Percentiles rank a stretch among this genome's conserved stretches.
Evolutionary conservation across 2,329 filamentous ascomycete species (phyloP).

Genomic region (Alternaria conjuncta): DNA sequence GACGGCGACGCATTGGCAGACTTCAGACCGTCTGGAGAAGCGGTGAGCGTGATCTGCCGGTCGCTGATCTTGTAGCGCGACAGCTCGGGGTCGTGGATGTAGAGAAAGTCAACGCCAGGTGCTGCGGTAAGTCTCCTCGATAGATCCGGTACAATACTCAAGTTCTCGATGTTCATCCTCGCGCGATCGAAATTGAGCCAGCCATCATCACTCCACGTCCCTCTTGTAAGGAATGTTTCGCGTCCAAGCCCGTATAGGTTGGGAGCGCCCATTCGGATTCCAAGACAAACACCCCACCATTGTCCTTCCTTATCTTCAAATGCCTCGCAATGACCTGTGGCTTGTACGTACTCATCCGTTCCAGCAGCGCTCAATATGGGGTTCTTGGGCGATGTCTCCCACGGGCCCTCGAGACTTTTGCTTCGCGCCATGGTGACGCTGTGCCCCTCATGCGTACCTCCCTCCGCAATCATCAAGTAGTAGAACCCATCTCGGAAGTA

Average conservation of each 20-base stretch:
- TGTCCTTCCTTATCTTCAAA: constrained; percentile 16
- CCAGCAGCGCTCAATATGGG: constrained; percentile 13
- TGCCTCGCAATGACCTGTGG: constrained; percentile 20
- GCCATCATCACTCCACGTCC: constrained; percentile 9
- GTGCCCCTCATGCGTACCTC: constrained; percentile 23
- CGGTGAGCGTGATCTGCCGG: not conserved
- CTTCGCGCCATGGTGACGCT: constrained; percentile 20
- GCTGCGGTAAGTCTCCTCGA: not conserved
- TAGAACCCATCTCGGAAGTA: constrained; percentile 42
- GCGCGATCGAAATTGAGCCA: constrained; percentile 20
- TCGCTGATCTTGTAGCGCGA: constrained; percentile 1
- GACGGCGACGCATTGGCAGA: constrained; percentile 13
- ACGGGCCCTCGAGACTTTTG: constrained; percentile 14
- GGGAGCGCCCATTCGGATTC: constrained; percentile 1
- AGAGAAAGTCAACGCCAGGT: constrained; percentile 2
- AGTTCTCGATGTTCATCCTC: not conserved
- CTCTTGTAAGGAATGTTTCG: constrained; percentile 19
- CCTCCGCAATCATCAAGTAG: constrained; percentile 45
- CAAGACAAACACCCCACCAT: constrained; percentile 25
- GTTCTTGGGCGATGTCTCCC: constrained; percentile 17
- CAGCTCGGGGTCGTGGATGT: constrained; percentile 11
- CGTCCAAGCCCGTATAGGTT: constrained; percentile 15
- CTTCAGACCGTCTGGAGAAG: constrained; percentile 7
- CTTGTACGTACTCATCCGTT: constrained; percentile 21
- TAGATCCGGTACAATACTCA: not conserved